phyloP scores from a whole-genome alignment of 306 rosid genomes.

The Sindora glabra region DNA sequence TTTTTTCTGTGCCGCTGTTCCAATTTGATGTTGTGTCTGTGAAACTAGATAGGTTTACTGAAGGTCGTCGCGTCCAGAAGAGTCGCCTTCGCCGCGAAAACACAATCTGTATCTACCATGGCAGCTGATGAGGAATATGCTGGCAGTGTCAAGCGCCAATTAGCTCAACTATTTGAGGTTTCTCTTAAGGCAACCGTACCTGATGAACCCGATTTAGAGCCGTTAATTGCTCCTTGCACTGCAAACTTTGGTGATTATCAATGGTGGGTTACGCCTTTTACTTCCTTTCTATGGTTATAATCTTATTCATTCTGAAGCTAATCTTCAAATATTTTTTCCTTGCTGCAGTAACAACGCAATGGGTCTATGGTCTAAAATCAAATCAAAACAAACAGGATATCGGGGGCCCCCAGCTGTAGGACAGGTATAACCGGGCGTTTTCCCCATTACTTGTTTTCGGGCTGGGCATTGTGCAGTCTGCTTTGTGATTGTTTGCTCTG shows the following conservation, averaged over 20 bases:
- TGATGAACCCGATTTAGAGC: conserved; percentile 48
- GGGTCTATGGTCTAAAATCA: conserved; percentile 75
- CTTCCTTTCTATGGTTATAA: background rate
- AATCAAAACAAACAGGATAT: conserved; percentile 49
- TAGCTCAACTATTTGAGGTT: conserved; percentile 53
- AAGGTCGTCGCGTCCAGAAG: conserved; percentile 66
- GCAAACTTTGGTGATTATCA: conserved; percentile 80
- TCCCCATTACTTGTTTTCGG: background rate
- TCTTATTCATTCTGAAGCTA: background rate
- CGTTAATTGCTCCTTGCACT: conserved; percentile 51
- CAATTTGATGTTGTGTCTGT: conserved; percentile 27
- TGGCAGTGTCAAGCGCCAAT: conserved; percentile 51
- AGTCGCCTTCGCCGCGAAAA: conserved; percentile 31
- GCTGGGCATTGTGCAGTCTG: background rate
- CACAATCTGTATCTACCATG: conserved; percentile 44
- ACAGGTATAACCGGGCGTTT: conserved; percentile 40
- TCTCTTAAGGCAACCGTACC: conserved; percentile 52
- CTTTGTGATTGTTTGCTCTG: background rate
- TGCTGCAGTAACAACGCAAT: conserved; percentile 81
- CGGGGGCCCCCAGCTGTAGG: conserved; percentile 78
- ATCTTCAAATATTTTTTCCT: conserved; percentile 4
- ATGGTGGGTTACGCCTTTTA: conserved; percentile 41
- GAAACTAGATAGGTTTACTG: conserved; percentile 70
- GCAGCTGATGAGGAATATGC: conserved; percentile 53
- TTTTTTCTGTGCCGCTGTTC: background rate